A percentile compares a stretch with the other conserved stretches of the same genome.
Evolutionary conservation across 306 rosid species (phyloP).

Genomic region (Parietaria judaica): DNA sequence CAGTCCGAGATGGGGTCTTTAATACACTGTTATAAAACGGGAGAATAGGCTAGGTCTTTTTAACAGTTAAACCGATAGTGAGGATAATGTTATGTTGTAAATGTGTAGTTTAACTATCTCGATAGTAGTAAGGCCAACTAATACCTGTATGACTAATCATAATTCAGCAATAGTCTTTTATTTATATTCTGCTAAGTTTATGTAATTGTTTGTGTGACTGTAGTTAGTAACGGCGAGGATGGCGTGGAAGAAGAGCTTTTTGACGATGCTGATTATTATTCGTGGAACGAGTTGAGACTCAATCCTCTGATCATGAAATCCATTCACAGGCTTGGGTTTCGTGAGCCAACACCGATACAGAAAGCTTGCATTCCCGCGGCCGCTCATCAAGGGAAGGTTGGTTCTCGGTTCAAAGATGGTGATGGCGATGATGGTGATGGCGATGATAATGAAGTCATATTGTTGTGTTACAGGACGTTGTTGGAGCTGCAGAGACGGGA

Average conservation of each 20-base stretch:
- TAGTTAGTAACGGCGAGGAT: constrained; percentile 32
- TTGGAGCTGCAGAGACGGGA: constrained; percentile 98
- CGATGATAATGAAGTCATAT: constrained; percentile 18
- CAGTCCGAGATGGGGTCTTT: too few species aligned
- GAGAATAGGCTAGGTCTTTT: too few species aligned
- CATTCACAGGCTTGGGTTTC: constrained; percentile 67
- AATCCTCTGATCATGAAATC: constrained; percentile 80
- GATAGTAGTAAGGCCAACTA: too few species aligned
- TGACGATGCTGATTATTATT: constrained; percentile 68
- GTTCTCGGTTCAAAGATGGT: constrained; percentile 9
- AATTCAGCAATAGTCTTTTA: too few species aligned
- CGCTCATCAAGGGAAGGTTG: constrained; percentile 97
- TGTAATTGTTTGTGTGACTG: constrained; percentile 11
- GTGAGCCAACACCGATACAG: constrained; percentile 88
- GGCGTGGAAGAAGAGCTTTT: constrained; percentile 34
- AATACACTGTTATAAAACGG: too few species aligned
- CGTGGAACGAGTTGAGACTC: constrained; percentile 90
- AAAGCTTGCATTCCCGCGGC: constrained; percentile 93
- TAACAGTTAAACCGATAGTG: too few species aligned
- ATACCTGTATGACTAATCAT: too few species aligned
- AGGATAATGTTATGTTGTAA: too few species aligned
- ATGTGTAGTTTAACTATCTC: too few species aligned
- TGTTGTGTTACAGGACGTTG: constrained; percentile 61
- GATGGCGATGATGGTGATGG: constrained; percentile 6
- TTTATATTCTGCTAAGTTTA: background rate